A percentile compares a stretch with the other conserved stretches of the same genome.
Evolutionary conservation across 2,329 filamentous ascomycete species (phyloP).

Genomic region (Diplodia corticola): DNA sequence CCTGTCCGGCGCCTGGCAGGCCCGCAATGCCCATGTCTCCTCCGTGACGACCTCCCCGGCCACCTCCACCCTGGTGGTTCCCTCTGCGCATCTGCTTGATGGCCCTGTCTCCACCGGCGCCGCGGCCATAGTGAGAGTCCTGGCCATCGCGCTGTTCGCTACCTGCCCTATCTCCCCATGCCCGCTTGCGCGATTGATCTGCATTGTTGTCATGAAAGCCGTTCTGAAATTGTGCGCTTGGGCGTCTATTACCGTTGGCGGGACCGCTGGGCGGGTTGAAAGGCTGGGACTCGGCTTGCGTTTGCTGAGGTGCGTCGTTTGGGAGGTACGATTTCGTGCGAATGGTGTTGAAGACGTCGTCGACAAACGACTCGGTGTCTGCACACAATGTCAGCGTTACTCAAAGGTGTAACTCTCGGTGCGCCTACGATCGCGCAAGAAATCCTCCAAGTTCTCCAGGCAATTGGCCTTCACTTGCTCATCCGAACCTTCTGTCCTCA

Average conservation of each 20-base stretch:
- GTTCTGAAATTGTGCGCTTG: conserved; percentile 25
- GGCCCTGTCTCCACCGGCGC: conserved; percentile 41
- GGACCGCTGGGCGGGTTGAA: conserved; percentile 31
- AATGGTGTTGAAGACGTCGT: conserved; percentile 69
- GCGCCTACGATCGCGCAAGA: conserved; percentile 65
- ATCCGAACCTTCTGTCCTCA: conserved; percentile 67
- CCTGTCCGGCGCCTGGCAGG: conserved; percentile 24
- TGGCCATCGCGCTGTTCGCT: conserved; percentile 43
- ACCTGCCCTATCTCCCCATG: conserved; percentile 56
- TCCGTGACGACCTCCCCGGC: conserved; percentile 19
- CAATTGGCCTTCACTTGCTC: conserved; percentile 67
- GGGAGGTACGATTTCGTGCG: conserved; percentile 52
- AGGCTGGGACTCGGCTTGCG: conserved; percentile 32
- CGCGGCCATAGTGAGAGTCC: conserved; percentile 41
- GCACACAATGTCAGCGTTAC: not conserved
- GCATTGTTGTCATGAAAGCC: conserved; percentile 24
- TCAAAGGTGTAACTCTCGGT: not conserved
- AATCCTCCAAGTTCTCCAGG: conserved; percentile 72
- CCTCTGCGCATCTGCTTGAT: conserved; percentile 64
- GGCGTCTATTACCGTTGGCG: conserved; percentile 26
- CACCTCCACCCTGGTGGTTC: conserved; percentile 23
- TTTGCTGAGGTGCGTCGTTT: conserved; percentile 27
- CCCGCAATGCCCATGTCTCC: conserved; percentile 23
- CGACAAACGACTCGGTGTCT: conserved; percentile 65
- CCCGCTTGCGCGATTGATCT: conserved; percentile 55